phyloP scores from a whole-genome alignment of 1,284 basidiomycete genomes.

The Naganishia sp. region DNA sequence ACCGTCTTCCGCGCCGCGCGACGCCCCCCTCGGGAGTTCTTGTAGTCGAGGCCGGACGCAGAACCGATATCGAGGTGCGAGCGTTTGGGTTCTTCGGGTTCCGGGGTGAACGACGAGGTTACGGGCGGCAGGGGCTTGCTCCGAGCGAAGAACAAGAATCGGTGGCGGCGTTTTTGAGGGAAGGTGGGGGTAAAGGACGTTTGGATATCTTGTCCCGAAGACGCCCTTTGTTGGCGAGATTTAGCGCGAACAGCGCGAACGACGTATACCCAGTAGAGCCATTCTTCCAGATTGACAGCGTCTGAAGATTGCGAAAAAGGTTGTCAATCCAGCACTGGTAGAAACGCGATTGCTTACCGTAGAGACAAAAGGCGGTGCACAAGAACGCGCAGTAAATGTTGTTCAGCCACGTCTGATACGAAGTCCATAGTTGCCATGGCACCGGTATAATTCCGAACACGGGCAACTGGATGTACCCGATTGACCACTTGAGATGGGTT shows the following conservation, averaged over 20 bases:
- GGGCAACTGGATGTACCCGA: constrained; percentile 20
- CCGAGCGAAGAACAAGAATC: neutral
- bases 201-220: neutral
- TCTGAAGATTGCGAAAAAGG: neutral
- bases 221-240: constrained; percentile 8
- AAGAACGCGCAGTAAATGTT: constrained; percentile 8
- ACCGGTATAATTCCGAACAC: constrained; percentile 22
- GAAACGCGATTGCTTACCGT: neutral
- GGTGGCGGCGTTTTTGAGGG: no score
- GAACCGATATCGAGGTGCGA: neutral
- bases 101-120: neutral
- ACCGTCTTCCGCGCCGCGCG: constrained; percentile 14
- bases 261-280: constrained; percentile 28
- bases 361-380: constrained; percentile 19
- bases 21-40: neutral
- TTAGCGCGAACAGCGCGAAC: constrained; percentile 22
- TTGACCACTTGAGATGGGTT: constrained; percentile 11
- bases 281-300: constrained; percentile 30
- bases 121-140: neutral
- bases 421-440: constrained; percentile 21
- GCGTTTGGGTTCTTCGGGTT: neutral
- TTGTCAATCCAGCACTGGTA: neutral
- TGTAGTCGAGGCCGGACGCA: neutral
- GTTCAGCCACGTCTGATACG: neutral
- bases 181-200: neutral